A percentile compares a stretch with the other conserved stretches of the same genome.
These are phyloP conservation scores for Solanum peruvianum DNA, from an alignment of 257 asterid species.

Conservation along the genomic window DNA sequence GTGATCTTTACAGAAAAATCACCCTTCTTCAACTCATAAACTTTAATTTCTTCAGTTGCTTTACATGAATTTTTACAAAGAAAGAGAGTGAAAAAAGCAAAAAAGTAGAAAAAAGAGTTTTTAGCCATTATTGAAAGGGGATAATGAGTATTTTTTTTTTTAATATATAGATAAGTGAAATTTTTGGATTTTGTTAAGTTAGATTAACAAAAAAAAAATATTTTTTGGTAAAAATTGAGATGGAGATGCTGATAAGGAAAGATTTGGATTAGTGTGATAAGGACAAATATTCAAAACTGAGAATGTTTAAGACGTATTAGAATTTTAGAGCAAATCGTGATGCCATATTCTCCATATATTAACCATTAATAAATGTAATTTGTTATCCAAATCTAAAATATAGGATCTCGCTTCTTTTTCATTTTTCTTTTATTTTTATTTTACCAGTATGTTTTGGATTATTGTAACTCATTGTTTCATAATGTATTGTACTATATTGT, in stretches of 20 bases:
- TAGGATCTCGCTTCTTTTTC: not conserved
- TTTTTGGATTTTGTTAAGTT: not conserved
- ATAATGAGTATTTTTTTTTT: not conserved
- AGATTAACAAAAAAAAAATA: not conserved
- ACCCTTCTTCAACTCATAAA: conserved; percentile 41
- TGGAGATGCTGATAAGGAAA: not conserved
- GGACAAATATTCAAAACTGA: not conserved
- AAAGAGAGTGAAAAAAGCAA: conserved; percentile 1
- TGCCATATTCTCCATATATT: not conserved
- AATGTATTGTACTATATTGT: too few species aligned
- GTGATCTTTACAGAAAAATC: conserved; percentile 41
- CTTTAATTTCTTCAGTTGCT: conserved; percentile 18
- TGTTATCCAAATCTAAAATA: not conserved
- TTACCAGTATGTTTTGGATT: too few species aligned
- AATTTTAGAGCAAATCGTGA: not conserved
- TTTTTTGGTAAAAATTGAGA: not conserved
- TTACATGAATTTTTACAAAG: not conserved
- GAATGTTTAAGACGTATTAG: not conserved
- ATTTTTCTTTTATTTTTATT: not conserved
- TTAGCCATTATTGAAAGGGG: conserved; percentile 11
- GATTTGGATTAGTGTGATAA: not conserved
- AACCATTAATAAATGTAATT: not conserved
- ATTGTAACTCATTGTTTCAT: too few species aligned
- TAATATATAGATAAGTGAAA: not conserved
- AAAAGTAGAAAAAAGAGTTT: not conserved